Base-by-base conservation (phyloP, 768 basidiomycete species). In the Leccinellum albellum region DNA sequence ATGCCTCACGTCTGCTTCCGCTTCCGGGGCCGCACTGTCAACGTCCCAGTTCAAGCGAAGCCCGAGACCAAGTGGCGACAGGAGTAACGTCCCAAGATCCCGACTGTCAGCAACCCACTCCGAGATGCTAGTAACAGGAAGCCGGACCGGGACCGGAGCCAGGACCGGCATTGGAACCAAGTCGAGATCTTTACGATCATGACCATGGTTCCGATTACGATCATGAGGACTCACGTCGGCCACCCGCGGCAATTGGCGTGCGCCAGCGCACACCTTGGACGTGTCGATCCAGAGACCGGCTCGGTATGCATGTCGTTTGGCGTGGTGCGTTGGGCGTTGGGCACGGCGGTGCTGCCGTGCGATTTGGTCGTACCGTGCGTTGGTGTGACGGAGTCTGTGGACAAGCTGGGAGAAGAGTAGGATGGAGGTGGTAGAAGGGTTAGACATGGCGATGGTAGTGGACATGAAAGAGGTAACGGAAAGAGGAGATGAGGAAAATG, bases 281-380 rank as follows among this genome's bases (percentile, higher is more conserved):
- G 78, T 75, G 68, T 80, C 73, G 49, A 86, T 70, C 6, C 56
- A 61, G 32, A 85, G 79, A 28, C 77, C 74, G n/a, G 79, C 74
- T 14, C 57, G 57, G 13, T 57, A 61, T 4, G 84, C 84, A 24
- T 72, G 78, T n/a, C 66, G 74, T 54, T 76, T 78, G 10, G 84
- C 84, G 62, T 79, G 80, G 58, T 74, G 61, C 0, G 79, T 79
- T 15, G 73, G 76, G 9, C 49, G 67, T 6, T 70, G 66, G 3
- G 70, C 57, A 23, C 60, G 61, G 50, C 82, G 80, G 24, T 73
- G 65, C 37, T 66, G 63, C 31, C 66, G 64, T 3, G 82, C 80
- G 53, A 80, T 66, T 20, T 58, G 61, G 31, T 61, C 42, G 66
- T 79, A 78, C 48, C 72, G 76, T 4, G 60, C 64, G 66, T 83